Base-by-base conservation (phyloP, 495 filamentous ascomycete species). In the Penicillium lividum region DNA sequence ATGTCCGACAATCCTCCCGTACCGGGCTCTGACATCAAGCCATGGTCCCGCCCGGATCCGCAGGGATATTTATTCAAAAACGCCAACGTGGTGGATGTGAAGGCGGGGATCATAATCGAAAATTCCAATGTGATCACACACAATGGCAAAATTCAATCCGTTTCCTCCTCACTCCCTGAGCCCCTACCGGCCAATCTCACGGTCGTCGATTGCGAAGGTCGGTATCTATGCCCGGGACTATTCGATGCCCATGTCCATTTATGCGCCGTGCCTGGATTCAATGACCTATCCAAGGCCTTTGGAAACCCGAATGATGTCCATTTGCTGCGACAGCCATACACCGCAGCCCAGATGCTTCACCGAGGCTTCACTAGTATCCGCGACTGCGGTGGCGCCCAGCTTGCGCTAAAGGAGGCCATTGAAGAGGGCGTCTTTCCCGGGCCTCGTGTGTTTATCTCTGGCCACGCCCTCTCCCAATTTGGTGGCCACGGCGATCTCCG, bases 181-280 rank as follows among this genome's bases (percentile, higher is more conserved):
- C 56, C 60, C 16, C 29, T 60, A 9, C 58, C 63, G 18, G 43
- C 33, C 28, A 58, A 62, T 25, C 45, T 63, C 0, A 54, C 45
- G 3, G 28, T 63, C 9, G 55, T 82, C 25, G 73, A 82, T 57
- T 66, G 73, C n/a, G 64, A 71, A 10, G 79, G 77, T 27, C 73
- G 70, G 36, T 84, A 73, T 58, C 58, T 84, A 8, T 74, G 78
- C 31, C 82, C 82, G 0, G 82, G 82, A 8, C 73, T 85, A 0
- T 81, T 84, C n/a, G 82, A 85, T 61, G 76, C 76, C 59, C 82
- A 85, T 49, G 80, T 84, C 13, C 82, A 84, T 56, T 67, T 84
- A 48, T 70, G 66, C 15, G 70, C 80, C 4, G 76, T 74, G 2
- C 75, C 77, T 7, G 75, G 77, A 7, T 70, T 72, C 18, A 58